phyloP scores from a whole-genome alignment of 352 stramenopile genomes.

The Phytophthora foliorum region DNA sequence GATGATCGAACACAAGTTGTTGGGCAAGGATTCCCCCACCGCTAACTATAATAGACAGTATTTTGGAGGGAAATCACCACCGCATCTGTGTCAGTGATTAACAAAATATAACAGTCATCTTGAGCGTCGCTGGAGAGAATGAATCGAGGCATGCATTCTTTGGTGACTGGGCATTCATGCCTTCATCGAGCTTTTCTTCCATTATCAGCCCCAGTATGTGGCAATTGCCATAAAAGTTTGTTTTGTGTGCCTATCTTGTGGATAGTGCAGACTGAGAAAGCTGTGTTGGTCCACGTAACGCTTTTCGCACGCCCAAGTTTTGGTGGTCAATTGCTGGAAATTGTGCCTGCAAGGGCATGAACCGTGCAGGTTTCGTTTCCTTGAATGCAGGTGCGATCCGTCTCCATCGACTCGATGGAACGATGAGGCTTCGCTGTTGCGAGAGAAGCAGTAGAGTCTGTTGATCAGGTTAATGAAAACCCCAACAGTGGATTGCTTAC shows the following conservation, averaged over 20 bases:
- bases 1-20: too few species aligned
- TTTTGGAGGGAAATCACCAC: too few species aligned
- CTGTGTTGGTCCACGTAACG: not conserved
- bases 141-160: too few species aligned
- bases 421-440: not conserved
- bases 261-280: slow-evolving; percentile 3
- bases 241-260: not conserved
- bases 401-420: slow-evolving; percentile 3
- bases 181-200: too few species aligned
- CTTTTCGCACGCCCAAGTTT: not conserved
- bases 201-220: too few species aligned
- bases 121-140: too few species aligned
- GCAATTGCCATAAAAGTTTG: not conserved
- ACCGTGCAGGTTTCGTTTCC: not conserved
- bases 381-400: not conserved
- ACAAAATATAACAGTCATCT: too few species aligned
- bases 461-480: not conserved
- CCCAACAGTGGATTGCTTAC: too few species aligned
- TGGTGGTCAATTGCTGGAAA: not conserved
- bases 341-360: not conserved
- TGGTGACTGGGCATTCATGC: too few species aligned
- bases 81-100: too few species aligned
- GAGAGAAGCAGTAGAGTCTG: not conserved
- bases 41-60: too few species aligned
- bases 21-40: too few species aligned